Base-by-base conservation (phyloP, 257 asterid species). In the Scutellaria barbata region DNA sequence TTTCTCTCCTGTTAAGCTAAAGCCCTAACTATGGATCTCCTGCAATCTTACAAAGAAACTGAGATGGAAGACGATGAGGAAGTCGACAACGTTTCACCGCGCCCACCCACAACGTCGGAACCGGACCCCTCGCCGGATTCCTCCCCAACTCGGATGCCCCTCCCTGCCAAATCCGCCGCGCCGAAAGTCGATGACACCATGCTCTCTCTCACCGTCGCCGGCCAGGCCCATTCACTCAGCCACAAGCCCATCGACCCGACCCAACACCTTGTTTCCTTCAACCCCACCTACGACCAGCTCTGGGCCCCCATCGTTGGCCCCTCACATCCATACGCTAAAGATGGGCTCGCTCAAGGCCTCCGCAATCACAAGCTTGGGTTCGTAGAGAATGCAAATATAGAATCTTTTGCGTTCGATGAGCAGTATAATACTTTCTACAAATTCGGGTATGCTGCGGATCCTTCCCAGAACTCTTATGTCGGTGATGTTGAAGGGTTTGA, bases 261-360 rank as follows among this genome's bases (percentile, higher is more conserved):
- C 39, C 99, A 89, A 43, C 98, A 92, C 66, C 71, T 87, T n/a
- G 98, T 95, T 14, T 72, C 88, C 11, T 95, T 89, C 86, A 95
- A 95, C 68, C 99, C 98, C 2, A 91, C 96, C 5, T 92, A 85
- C 73, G 99, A 95, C 35, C 98, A 95, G 88, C 88, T 95, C 0
- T 95, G 99, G 99, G 85, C 99, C 1, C 99, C 99, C 0, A 88
- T 95, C 39, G 77, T 73, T 10, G 99, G 98, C 17, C 99, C 99
- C 30, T 90, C 98, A 0, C 99, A 95, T 66, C 99, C 99, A 10
- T 92, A 88, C 59, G 97, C 98, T 5, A 95, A 95, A 45, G 99
- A 95, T 69, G 99, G 99, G 8, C 83, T 95, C n/a, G 96, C 99
- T 2, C 99, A 91, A 55, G 99, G 99, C 6, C 85, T 91, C 54